Base-by-base conservation (phyloP, 768 basidiomycete genomes). In the Xanthoconium purpureum region DNA sequence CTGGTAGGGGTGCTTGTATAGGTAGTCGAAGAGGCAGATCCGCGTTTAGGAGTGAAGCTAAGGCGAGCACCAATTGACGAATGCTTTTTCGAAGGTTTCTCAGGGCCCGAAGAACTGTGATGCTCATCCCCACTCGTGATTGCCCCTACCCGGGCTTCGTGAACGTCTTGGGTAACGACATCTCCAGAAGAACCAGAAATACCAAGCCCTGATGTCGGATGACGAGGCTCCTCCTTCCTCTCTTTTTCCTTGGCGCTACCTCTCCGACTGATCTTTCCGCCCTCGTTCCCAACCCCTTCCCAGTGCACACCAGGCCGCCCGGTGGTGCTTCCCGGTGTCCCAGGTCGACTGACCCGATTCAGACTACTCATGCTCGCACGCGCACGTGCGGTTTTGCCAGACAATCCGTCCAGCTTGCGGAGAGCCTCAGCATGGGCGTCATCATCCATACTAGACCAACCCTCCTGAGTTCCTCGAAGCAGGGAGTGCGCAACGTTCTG, bases 341-440 rank as follows among this genome's bases (percentile, higher is more conserved):
- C 83, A 47, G 91, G 87, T 36, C 89, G 83, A 71, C 87, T 89
- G 49, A 81, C 78, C 42, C 86, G 84, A 59, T 86, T 84, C 47
- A 88, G 78, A 68, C 86, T 91, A 47, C 80, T 80, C 55, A 91
- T 76, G 63, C 91, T 93, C 5, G 89, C 87, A 28, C 91, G 83
- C 12, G 89, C 83, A 47, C 89, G 83, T 11, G 88, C 83, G 37
- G 80, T 85, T 67, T 88, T 90, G 2, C 87, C 87, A 12, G 83
- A 82, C 12, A 97, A 70, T 0, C 96, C 96, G 65, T 99, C 96
- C 28, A 99, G 74, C 73, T 96, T 97, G 52, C 94, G 84, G 36
- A 99, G 77, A 10, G 93, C 92, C 64, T 96, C 94, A 8, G 84
- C 90, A 8, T 96, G 94, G 15, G 88, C 87, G 63, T 91, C 87